These are phyloP conservation scores for Nelumbo lutea DNA, from an alignment of 164 flowering plant species.

Conservation along the genomic window DNA sequence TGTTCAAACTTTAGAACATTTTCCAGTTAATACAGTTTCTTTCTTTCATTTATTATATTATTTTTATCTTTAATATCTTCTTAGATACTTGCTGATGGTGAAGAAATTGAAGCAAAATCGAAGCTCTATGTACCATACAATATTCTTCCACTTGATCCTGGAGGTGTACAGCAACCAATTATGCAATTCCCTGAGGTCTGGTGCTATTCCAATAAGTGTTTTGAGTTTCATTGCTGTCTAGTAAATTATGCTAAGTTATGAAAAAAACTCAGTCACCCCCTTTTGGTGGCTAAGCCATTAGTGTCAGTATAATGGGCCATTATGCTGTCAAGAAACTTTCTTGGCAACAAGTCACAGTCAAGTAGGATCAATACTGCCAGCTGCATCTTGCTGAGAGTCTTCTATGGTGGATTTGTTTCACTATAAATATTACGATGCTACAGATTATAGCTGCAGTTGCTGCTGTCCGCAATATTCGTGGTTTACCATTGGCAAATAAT, in stretches of 20 bases:
- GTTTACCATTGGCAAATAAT: constrained; percentile 50
- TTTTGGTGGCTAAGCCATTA: neutral
- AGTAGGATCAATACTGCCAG: neutral
- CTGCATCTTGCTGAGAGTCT: neutral
- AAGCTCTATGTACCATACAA: constrained; percentile 58
- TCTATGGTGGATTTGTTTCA: neutral
- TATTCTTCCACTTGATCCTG: constrained; percentile 86
- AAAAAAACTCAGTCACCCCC: neutral
- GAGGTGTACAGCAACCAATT: constrained; percentile 68
- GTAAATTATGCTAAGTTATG: neutral
- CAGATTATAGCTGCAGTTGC: constrained; percentile 79
- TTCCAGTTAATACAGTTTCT: constrained; percentile 2
- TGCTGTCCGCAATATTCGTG: constrained; percentile 60
- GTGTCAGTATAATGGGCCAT: neutral
- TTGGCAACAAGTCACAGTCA: neutral
- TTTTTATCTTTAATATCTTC: neutral
- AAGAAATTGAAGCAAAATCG: constrained; percentile 35
- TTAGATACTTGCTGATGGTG: constrained; percentile 51
- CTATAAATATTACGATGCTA: constrained; percentile 8
- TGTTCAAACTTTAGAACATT: neutral
- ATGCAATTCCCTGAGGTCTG: constrained; percentile 91
- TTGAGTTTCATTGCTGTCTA: neutral
- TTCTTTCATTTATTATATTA: neutral
- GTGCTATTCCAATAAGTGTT: constrained; percentile 5
- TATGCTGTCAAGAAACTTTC: neutral